These are phyloP conservation scores for Pulveroboletus ravenelii DNA, from an alignment of 768 basidiomycete species.

Conservation along the genomic window DNA sequence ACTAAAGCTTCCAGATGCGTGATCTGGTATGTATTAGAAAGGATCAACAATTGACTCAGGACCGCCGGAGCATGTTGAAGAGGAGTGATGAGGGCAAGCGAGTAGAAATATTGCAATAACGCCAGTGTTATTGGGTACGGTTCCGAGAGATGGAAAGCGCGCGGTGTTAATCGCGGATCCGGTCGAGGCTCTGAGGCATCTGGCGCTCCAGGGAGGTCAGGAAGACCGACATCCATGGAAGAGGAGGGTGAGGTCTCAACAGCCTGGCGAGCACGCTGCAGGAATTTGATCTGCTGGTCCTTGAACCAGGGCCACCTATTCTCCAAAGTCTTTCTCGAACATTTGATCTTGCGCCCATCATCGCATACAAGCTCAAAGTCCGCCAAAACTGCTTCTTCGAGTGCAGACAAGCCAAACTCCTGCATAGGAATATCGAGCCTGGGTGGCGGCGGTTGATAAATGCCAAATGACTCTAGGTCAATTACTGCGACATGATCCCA, in stretches of 20 bases:
- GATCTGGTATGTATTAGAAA: constrained; percentile 80
- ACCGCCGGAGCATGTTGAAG: constrained; percentile 90
- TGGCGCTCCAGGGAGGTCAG: constrained; percentile 52
- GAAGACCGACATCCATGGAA: constrained; percentile 57
- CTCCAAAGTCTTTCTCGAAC: constrained; percentile 80
- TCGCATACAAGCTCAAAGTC: constrained; percentile 94
- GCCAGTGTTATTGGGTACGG: constrained; percentile 87
- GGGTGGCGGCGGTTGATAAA: constrained; percentile 80
- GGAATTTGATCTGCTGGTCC: constrained; percentile 56
- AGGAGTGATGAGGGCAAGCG: constrained; percentile 79
- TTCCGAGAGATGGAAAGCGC: constrained; percentile 77
- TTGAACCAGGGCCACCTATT: constrained; percentile 97
- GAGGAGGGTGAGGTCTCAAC: constrained; percentile 58
- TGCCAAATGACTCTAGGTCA: constrained; percentile 91
- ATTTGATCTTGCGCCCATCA: constrained; percentile 78
- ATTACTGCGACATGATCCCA: constrained; percentile 92
- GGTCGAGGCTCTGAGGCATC: constrained; percentile 49
- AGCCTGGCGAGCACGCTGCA: constrained; percentile 51
- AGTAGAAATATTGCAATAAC: constrained; percentile 91
- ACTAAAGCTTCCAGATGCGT: constrained; percentile 71
- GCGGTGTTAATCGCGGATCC: constrained; percentile 78
- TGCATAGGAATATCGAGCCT: constrained; percentile 70
- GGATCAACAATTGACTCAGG: constrained; percentile 77
- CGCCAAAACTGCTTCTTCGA: constrained; percentile 75
- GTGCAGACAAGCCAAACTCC: constrained; percentile 75